Evolutionary conservation across 2,329 filamentous ascomycete species (phyloP), one percentile per base, ranked within the genome.

Genomic region (Diplodia scrobiculata): DNA sequence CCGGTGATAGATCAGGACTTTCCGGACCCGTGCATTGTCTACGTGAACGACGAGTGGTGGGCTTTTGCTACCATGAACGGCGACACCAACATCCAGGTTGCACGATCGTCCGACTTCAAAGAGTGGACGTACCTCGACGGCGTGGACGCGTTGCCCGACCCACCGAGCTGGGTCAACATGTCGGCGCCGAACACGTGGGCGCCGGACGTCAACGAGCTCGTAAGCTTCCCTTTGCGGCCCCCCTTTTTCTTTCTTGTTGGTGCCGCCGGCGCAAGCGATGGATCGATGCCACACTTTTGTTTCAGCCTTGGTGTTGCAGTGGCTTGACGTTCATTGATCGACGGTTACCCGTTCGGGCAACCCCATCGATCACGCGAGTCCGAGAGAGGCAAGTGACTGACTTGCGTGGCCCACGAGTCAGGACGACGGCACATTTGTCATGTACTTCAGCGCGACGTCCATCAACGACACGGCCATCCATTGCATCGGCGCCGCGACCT

Each of bases 381-480:
- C 21, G 2, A n/a, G 19, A 47, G 11, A 25, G 11, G 21, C 11
- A 38, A 47, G 13, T 60, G 38, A 48, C 38, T 63, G 21, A 65
- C 25, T 41, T 14, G 38, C 11, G 13, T 10, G 1, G 47, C 13
- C 19, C 25, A n/a, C 14, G 25, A 41, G 7, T 13, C 47, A 62
- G 54, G 65, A 62, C 17, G 41, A 71, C 65, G 69, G 68, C 41
- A 75, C 80, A 63, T 89, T 85, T 71, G 81, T 87, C 51, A 81
- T 89, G 78, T 88, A 88, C 77, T 88, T 85, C 73, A 81, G 83
- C 4, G 86, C 81, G n/a, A 76, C 82, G 69, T 77, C 79, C 53
- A 79, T 77, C 9, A 73, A 72, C 17, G 73, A 72, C 50, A 69
- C 76, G 1, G 71, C 70, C 7, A 60, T 53, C 19, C 86, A 89